phyloP scores from a whole-genome alignment of 2,329 filamentous ascomycete genomes.

The Fulvia fulva region DNA sequence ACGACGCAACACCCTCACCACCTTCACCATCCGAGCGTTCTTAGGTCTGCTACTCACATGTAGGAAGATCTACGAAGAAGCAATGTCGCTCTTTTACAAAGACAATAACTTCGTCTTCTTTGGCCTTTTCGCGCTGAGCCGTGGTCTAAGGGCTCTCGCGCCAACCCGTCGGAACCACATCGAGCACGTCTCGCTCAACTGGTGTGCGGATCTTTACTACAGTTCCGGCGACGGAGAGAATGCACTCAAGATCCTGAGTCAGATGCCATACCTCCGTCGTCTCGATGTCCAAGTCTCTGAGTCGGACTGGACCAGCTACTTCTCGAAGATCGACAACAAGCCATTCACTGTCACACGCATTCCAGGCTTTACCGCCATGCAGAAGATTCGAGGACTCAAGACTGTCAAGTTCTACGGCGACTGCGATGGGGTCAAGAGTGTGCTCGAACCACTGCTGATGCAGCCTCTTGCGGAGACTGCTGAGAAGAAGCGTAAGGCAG shows the following conservation, averaged over 20 bases:
- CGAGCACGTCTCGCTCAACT: neutral
- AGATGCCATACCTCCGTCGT: constrained; percentile 2
- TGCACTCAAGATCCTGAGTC: constrained; percentile 5
- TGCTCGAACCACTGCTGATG: neutral
- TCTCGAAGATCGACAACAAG: neutral
- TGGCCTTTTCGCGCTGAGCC: neutral
- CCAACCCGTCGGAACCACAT: neutral
- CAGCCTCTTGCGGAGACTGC: neutral
- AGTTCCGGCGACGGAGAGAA: neutral
- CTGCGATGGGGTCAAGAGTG: neutral
- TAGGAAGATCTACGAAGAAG: neutral
- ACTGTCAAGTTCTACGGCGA: constrained; percentile 9
- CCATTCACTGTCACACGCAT: neutral
- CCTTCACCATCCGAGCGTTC: neutral
- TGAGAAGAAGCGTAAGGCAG: neutral
- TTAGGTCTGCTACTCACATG: neutral
- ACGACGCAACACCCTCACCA: neutral
- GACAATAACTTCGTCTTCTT: constrained; percentile 66
- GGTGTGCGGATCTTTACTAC: neutral
- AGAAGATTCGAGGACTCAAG: constrained; percentile 5
- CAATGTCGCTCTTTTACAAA: neutral
- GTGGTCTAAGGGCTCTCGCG: neutral
- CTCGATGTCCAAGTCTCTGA: constrained; percentile 13
- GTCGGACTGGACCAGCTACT: neutral
- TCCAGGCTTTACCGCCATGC: constrained; percentile 6